These are phyloP conservation scores for Globisporangium iwayamae DNA, from an alignment of 352 stramenopile genomes.

Conservation along the genomic window DNA sequence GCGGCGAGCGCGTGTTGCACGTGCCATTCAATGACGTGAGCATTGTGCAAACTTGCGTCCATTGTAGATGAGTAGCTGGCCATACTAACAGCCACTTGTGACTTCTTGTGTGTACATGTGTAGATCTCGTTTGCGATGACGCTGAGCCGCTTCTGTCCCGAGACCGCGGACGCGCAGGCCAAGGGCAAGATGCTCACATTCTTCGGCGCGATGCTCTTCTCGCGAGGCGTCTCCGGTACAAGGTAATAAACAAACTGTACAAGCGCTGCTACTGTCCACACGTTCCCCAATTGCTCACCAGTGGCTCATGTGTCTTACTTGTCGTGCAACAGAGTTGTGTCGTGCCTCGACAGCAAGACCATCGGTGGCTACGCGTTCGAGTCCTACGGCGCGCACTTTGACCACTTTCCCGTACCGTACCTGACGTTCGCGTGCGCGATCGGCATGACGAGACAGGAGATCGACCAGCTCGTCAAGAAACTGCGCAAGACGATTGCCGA, in stretches of 20 bases:
- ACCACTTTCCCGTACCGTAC: constrained; percentile 90
- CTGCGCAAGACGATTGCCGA: constrained; percentile 91
- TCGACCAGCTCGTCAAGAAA: constrained; percentile 90
- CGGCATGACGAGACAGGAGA: constrained; percentile 89
- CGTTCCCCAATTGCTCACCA: not conserved
- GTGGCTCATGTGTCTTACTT: not conserved
- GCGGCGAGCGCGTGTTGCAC: constrained; percentile 90
- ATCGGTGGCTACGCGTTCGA: constrained; percentile 90
- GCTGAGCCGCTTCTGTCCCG: constrained; percentile 61
- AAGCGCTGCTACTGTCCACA: not conserved
- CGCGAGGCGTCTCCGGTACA: constrained; percentile 93
- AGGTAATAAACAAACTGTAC: constrained; percentile 29
- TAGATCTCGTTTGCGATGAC: constrained; percentile 90
- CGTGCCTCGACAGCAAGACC: constrained; percentile 73
- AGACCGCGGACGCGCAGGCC: constrained; percentile 23
- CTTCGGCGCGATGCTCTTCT: constrained; percentile 99
- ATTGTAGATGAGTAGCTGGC: not conserved
- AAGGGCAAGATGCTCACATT: constrained; percentile 60
- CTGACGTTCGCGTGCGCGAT: constrained; percentile 97
- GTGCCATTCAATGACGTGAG: constrained; percentile 89
- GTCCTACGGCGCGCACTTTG: constrained; percentile 91
- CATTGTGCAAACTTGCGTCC: not conserved
- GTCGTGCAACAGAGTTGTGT: constrained; percentile 74
- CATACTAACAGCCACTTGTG: not conserved
- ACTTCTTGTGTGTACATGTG: not conserved